Base-by-base conservation (phyloP, 2,329 filamentous ascomycete genomes). In the Lachnellula suecica region DNA sequence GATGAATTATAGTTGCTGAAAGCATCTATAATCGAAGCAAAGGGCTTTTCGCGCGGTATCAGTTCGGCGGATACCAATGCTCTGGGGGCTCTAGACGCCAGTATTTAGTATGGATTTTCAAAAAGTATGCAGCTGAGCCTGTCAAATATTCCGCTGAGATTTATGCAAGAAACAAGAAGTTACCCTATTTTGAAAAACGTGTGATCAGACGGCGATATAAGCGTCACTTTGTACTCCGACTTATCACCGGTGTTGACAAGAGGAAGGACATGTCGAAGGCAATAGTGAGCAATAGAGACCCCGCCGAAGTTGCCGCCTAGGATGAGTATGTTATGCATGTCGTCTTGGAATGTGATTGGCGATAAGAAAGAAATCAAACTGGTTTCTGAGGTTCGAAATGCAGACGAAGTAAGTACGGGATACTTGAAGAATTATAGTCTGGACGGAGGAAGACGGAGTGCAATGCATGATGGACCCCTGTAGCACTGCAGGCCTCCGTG, bases 281-380 rank as follows among this genome's bases (percentile, higher is more conserved):
- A 65, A 58, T 78, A 76, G 54, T 83, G 79, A 2, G 78, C 77
- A 2, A 66, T 70, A 11, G 72, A 74, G 3, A 80, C 53, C 29
- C 79, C 79, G 9, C 65, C 76, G 52, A 77, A 80, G 11, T 77
- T 79, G 15, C 72, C 77, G 27, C 79, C 79, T 2, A 82, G 62
- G 25, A 83, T 69, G 52, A 81, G 64, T 50, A 81, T 75, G 40
- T 54, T 50, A 15, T 47, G 50, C 27, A 31, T 31, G 15, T 31
- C 15, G 27, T 31, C 27, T 31, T 9, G 4, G 27, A 5, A 15
- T 31, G n/a, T n/a, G n/a, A n/a, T n/a, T n/a, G n/a, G n/a, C n/a
- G n/a, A n/a, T n/a, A n/a, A n/a, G n/a, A n/a, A n/a, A n/a, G n/a
- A n/a, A n/a, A n/a, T n/a, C n/a, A n/a, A n/a, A n/a, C n/a, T n/a